Percentiles rank a stretch among this genome's conserved stretches.
These are phyloP conservation scores for Solanum gandarillasii DNA, from an alignment of 257 asterid genomes.

Conservation along the genomic window DNA sequence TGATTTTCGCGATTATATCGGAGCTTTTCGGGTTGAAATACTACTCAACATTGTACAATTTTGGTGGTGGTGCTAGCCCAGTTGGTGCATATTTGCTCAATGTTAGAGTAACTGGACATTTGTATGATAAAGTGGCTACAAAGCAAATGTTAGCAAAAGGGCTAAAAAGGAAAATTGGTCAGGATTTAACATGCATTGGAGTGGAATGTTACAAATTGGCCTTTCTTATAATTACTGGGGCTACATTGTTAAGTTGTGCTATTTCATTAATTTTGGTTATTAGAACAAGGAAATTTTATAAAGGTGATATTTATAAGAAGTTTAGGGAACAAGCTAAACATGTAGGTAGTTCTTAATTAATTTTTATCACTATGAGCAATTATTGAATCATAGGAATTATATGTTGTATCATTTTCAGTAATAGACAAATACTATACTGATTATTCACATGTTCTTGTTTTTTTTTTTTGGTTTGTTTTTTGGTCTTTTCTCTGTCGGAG, in stretches of 20 bases:
- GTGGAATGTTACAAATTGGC: constrained; percentile 37
- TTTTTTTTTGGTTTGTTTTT: not conserved
- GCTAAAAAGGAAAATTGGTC: constrained; percentile 14
- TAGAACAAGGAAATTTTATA: constrained; percentile 46
- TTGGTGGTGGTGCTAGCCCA: constrained; percentile 53
- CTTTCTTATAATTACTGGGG: constrained; percentile 31
- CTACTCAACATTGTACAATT: constrained; percentile 38
- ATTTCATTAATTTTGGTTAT: constrained; percentile 27
- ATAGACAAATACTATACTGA: not conserved
- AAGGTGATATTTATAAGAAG: constrained; percentile 48
- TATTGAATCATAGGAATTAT: not conserved
- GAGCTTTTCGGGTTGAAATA: constrained; percentile 38
- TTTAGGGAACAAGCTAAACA: constrained; percentile 22
- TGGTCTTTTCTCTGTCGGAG: no score
- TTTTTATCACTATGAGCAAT: not conserved
- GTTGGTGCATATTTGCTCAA: constrained; percentile 42
- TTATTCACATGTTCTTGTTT: not conserved
- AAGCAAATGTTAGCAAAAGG: constrained; percentile 34
- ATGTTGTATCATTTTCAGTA: not conserved
- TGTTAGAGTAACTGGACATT: constrained; percentile 34
- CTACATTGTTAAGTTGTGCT: constrained; percentile 29
- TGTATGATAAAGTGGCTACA: constrained; percentile 38
- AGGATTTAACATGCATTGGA: constrained; percentile 32
- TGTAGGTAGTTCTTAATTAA: not conserved
- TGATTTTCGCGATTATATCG: constrained; percentile 34